A percentile compares a stretch with the other conserved stretches of the same genome.
Evolutionary conservation across 2,329 filamentous ascomycete genomes (phyloP).

Genomic region (Dothidotthia symphoricarpi): DNA sequence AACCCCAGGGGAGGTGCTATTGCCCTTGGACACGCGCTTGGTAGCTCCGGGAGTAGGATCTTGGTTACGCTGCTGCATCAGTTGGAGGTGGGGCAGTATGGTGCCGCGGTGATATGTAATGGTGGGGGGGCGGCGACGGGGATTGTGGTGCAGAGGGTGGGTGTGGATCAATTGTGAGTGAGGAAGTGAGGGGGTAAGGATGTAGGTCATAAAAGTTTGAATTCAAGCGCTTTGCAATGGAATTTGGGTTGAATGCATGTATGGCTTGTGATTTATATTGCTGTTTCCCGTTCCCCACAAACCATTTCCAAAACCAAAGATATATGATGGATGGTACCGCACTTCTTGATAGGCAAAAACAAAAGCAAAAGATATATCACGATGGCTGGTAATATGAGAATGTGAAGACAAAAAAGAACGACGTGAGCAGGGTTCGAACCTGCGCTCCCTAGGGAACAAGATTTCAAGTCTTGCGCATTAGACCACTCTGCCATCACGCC

Average conservation of each 20-base stretch:
- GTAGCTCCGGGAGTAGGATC: slow-evolving; percentile 90
- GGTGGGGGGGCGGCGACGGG: slow-evolving; percentile 91
- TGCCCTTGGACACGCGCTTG: slow-evolving; percentile 84
- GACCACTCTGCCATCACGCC: slow-evolving; percentile 39
- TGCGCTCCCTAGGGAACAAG: slow-evolving; percentile 40
- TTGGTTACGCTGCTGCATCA: slow-evolving; percentile 88
- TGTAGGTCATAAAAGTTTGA: no score
- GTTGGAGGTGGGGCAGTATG: slow-evolving; percentile 87
- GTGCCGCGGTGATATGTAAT: slow-evolving; percentile 94
- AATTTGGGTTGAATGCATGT: background rate
- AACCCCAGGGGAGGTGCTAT: slow-evolving; percentile 91
- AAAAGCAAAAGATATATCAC: background rate
- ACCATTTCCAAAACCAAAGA: no score
- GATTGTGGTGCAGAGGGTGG: slow-evolving; percentile 80
- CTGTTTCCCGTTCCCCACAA: no score
- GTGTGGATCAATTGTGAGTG: slow-evolving; percentile 23
- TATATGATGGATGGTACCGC: no score
- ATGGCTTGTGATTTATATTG: no score
- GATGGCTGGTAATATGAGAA: background rate
- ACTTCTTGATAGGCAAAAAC: no score
- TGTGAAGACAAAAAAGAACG: slow-evolving; percentile 15
- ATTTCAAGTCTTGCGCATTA: slow-evolving; percentile 43
- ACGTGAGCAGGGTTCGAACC: slow-evolving; percentile 39
- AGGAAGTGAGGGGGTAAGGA: background rate
- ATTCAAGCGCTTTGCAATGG: no score